Evolutionary conservation across 2,329 filamentous ascomycete species (phyloP), one percentile per base, ranked within the genome.

Genomic region (Aureobasidium sp.): DNA sequence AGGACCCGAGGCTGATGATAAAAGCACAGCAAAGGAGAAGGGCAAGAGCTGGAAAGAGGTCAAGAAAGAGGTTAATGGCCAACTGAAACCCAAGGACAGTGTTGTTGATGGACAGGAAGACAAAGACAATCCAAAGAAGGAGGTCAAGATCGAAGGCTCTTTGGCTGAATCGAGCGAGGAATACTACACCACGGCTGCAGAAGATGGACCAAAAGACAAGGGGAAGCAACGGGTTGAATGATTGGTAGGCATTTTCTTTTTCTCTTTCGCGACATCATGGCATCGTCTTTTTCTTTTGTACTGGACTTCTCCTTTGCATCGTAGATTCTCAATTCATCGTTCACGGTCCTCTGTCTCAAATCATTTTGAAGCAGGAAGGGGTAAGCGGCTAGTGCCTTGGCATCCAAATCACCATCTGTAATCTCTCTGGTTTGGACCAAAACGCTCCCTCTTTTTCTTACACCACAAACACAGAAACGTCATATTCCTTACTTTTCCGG

Each of bases 1-100:
- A 58, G 72, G 72, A 10, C 70, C 73, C 9, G 60, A 62, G 36
- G 66, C 61, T 36, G 57, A 65, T 39, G 52, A 57, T 10, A n/a
- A 47, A 17, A 64, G 56, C 5, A 62, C 59, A 6, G 64, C 64
- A 5, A 66, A 65, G 44, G 53, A 64, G 32, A 59, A 63, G 13
- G 65, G 65, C 9, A 73, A 71, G 67, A 66, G 32, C 32, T 44
- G 57, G 47, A 52, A 61, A 29, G 27, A 52, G 39, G 57, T 61
- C 10, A 52, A 61, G 57, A 52, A 61, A 36, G 57, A 61, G 29
- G 57, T 52, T n/a, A 26, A 51, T 3, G 20, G 17, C 7, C 57
- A 61, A 27, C 4, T 61, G 36, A 44, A 44, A 1, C 57, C 57
- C 5, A 52, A 44, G 7, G 46, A 61, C 17, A 50, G 23, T 34